These are phyloP conservation scores for Daedalea quercina DNA, from an alignment of 768 basidiomycete genomes.

Conservation along the genomic window DNA sequence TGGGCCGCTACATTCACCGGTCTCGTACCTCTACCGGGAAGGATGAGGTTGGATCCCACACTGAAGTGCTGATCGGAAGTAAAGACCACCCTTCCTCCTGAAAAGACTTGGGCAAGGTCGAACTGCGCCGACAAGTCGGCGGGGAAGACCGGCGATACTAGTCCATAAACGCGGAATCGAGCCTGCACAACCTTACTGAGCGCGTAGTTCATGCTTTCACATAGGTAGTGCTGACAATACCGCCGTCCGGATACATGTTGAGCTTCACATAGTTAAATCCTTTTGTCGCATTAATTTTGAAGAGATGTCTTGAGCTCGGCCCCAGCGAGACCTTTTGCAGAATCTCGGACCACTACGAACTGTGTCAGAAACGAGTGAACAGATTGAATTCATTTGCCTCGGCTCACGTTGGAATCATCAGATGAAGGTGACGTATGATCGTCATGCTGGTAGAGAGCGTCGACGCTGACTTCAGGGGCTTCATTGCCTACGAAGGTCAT, in stretches of 20 bases:
- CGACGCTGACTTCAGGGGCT: constrained; percentile 75
- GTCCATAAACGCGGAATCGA: constrained; percentile 87
- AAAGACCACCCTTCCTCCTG: constrained; percentile 78
- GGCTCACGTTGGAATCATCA: constrained; percentile 48
- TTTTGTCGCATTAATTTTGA: constrained; percentile 53
- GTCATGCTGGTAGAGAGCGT: constrained; percentile 42
- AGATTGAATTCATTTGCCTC: no score
- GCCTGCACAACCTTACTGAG: constrained; percentile 43
- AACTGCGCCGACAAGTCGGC: constrained; percentile 41
- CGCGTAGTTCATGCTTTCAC: not conserved
- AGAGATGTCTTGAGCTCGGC: constrained; percentile 85
- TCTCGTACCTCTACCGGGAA: constrained; percentile 73
- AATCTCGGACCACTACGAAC: constrained; percentile 68
- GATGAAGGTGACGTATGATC: constrained; percentile 33
- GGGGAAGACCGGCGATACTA: constrained; percentile 62
- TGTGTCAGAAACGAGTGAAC: not conserved
- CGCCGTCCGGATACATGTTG: constrained; percentile 95
- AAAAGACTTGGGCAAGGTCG: constrained; percentile 87
- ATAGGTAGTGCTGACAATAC: constrained; percentile 58
- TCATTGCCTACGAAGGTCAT: constrained; percentile 61
- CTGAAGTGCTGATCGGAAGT: constrained; percentile 96
- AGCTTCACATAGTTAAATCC: constrained; percentile 79
- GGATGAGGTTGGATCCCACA: constrained; percentile 81
- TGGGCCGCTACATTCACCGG: not conserved
- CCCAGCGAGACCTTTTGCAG: constrained; percentile 72